Base-by-base conservation (phyloP, 139 green algal species). In the Mychonastes homosphaera region DNA sequence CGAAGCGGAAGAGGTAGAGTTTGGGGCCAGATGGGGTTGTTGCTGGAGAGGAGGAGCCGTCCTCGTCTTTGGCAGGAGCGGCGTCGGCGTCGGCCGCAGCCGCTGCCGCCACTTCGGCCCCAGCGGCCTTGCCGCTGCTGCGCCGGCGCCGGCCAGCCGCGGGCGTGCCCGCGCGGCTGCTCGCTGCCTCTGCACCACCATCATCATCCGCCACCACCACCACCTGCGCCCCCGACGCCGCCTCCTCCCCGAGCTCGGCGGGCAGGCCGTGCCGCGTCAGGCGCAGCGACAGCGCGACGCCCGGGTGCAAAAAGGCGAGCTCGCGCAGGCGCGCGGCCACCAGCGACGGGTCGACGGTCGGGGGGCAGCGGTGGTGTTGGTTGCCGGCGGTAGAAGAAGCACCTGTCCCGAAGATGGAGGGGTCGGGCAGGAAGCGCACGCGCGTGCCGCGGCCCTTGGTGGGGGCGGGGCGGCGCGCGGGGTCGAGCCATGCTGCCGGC, bases 281-380 rank as follows among this genome's bases (percentile, higher is more conserved):
- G 6, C 59, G 46, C 45, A 82, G 84, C 23, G 63, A 56, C 19
- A 92, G 82, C 21, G 73, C 85, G 33, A 78, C 89, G 10, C 35
- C 40, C 54, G 48, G 65, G 79, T 99, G 96, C 5, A 99, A 78
- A 75, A 97, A 98, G 5, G 92, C 91, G 18, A 98, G 74, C 75
- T 99, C 92, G 4, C 85, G 74, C 50, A 98, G 72, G 18, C 91
- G 81, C 4, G 60, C 39, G 6, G 70, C 69, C 55, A 95, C 95
- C 39, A 96, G 87, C 6, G 45, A 39, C 4, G 64, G 40, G 73
- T 98, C 92, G 35, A 84, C n/a, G n/a, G n/a, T n/a, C n/a, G n/a
- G n/a, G n/a, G n/a, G n/a, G n/a, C n/a, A n/a, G n/a, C n/a, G n/a
- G n/a, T n/a, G n/a, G n/a, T n/a, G n/a, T n/a, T n/a, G n/a, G n/a